Evolutionary conservation across 768 basidiomycete species (phyloP), one percentile per base, ranked within the genome.

Genomic region (Podaxis pistillaris): DNA sequence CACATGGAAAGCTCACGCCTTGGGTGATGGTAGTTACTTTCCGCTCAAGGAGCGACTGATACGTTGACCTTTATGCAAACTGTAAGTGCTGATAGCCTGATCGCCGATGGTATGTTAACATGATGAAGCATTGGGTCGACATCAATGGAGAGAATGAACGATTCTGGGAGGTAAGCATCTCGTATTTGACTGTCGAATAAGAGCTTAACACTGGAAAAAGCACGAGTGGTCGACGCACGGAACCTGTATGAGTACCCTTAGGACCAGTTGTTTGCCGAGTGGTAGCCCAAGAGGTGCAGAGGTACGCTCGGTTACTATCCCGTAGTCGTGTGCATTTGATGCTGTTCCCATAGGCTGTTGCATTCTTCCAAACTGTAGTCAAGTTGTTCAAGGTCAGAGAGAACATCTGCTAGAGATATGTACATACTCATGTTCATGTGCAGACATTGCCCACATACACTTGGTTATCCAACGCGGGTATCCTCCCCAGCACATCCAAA

Each of bases 221-320:
- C 88, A 91, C 62, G 90, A 91, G 71, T 91, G 89, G 89, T 64
- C 74, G 9, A 83, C 78, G 12, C 90, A 91, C 67, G 90, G 90
- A 36, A 91, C 82, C 6, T 83, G 82, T 67, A 76, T 77, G 75
- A 82, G 88, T 69, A 90, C 88, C 4, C 79, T 91, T 19, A 64
- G 79, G 59, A 71, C 82, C 8, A 75, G 73, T 30, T 91, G 89
- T 70, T 77, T 90, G 53, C 86, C 87, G 2, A 72, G 76, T 9
- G 84, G 83, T n/a, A 87, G 84, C 64, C 67, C 82, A 7, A 77
- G 72, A 55, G 88, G 89, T 24, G 81, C 84, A 8, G 90, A 90
- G 72, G 87, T 85, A 62, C 22, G 72, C 19, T 30, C 15, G 13
- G 41, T 4, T 22, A 26, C 24, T 17, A 7, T 44, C 6, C 24